Conservation (phyloP, 192 early-diverging fungal genomes). For the Polychytrium aggregatum region DNA sequence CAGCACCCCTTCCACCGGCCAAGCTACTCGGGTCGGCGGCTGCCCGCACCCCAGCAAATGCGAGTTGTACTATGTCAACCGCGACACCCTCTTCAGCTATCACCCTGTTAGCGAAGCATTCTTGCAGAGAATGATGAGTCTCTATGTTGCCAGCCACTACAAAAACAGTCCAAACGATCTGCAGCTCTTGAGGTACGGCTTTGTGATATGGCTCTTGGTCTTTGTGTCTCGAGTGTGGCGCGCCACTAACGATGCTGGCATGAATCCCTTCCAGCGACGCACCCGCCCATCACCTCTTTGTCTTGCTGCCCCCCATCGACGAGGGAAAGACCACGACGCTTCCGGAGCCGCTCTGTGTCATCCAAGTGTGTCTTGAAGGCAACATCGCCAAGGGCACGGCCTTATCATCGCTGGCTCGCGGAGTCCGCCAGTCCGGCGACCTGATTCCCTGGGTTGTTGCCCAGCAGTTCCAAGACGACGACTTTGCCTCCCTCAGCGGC, state of each 20-base stretch:
- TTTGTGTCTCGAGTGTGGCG: not conserved
- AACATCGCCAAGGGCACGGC: conserved; percentile 82
- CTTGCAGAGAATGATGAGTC: conserved; percentile 92
- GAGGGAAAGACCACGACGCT: conserved; percentile 42
- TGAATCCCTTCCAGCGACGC: conserved; percentile 51
- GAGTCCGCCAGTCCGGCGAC: conserved; percentile 81
- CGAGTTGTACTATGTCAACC: conserved; percentile 92
- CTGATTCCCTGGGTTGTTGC: conserved; percentile 96
- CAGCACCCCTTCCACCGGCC: conserved; percentile 15
- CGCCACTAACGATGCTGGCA: not conserved
- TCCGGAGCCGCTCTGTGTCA: conserved; percentile 89
- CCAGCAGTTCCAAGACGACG: conserved; percentile 90
- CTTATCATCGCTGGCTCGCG: conserved; percentile 68
- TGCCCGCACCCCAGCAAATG: conserved; percentile 90
- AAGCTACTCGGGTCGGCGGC: conserved; percentile 25
- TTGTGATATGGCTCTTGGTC: not conserved
- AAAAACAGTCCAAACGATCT: conserved; percentile 98
- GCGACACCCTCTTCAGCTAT: conserved; percentile 96
- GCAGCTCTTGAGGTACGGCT: conserved; percentile 71
- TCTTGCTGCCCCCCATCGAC: conserved; percentile 82
- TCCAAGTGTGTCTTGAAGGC: conserved; percentile 89
- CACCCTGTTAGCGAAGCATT: conserved; percentile 95
- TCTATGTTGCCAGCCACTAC: conserved; percentile 98
- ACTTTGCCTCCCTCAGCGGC: conserved; percentile 88
- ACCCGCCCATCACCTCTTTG: conserved; percentile 95